Percentiles rank a stretch among this genome's conserved stretches.
Conservation (phyloP, 768 basidiomycete species). For the Favolaschia claudopus region DNA sequence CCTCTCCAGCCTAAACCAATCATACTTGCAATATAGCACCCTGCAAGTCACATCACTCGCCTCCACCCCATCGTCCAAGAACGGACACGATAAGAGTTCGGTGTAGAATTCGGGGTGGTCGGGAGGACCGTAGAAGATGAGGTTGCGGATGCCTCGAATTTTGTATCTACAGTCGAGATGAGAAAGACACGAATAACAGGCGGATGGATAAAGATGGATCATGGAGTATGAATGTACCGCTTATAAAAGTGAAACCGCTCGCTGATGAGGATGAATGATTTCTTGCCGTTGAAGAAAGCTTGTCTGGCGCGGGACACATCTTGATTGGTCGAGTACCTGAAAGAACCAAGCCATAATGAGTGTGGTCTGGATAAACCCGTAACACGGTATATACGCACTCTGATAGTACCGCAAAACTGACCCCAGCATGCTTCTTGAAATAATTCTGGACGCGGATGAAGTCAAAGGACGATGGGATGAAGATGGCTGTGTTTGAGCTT, state of each 20-base stretch:
- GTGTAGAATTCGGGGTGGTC: slow-evolving; percentile 92
- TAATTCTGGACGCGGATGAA: slow-evolving; percentile 91
- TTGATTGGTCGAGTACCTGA: slow-evolving; percentile 89
- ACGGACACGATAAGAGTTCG: slow-evolving; percentile 89
- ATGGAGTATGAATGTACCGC: slow-evolving; percentile 68
- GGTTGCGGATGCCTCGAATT: slow-evolving; percentile 89
- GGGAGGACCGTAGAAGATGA: slow-evolving; percentile 93
- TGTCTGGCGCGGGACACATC: slow-evolving; percentile 95
- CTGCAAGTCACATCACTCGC: slow-evolving; percentile 83
- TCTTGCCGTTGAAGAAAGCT: slow-evolving; percentile 89
- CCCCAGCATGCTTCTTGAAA: slow-evolving; percentile 74
- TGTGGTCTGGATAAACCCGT: background rate
- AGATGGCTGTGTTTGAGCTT: slow-evolving; percentile 86
- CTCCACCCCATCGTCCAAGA: slow-evolving; percentile 90
- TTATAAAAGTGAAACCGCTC: slow-evolving; percentile 99
- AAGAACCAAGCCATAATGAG: slow-evolving; percentile 3
- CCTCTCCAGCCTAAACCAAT: slow-evolving; percentile 87
- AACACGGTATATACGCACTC: slow-evolving; percentile 62
- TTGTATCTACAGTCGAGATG: slow-evolving; percentile 69
- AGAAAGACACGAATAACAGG: background rate
- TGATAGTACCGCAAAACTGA: slow-evolving; percentile 85
- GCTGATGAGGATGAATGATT: slow-evolving; percentile 87
- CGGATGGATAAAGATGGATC: background rate
- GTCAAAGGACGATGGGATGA: slow-evolving; percentile 96
- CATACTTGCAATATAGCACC: slow-evolving; percentile 88